phyloP scores from a whole-genome alignment of 2,329 filamentous ascomycete species.

The Elsinoe fawcettii region DNA sequence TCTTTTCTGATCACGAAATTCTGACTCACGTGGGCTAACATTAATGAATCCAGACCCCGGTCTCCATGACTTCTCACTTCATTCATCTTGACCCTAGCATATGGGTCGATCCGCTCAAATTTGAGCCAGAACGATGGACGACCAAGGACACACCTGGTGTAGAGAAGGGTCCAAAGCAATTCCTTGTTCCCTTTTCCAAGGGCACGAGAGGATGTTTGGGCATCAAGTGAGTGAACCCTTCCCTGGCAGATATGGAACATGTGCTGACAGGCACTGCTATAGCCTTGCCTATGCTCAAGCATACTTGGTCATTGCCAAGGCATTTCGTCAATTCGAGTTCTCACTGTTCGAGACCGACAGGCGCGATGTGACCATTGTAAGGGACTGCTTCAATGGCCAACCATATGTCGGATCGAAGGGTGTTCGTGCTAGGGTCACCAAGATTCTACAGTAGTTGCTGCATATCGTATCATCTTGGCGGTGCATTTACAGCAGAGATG shows the following conservation, averaged over 20 bases:
- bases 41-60: constrained; percentile 18
- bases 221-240: not conserved
- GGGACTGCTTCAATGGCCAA: constrained; percentile 19
- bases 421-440: constrained; percentile 19
- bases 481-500: too few species aligned
- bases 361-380: constrained; percentile 14
- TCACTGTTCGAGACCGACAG: constrained; percentile 22
- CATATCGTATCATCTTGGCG: too few species aligned
- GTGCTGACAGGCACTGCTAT: constrained; percentile 26
- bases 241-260: not conserved
- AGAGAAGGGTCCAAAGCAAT: constrained; percentile 26
- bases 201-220: constrained; percentile 12
- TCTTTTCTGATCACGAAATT: too few species aligned
- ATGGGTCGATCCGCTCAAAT: constrained; percentile 30
- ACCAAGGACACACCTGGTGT: constrained; percentile 23
- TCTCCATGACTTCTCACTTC: constrained; percentile 26
- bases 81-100: constrained; percentile 24
- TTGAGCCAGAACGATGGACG: constrained; percentile 33
- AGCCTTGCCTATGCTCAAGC: constrained; percentile 31
- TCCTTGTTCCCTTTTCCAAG: constrained; percentile 15
- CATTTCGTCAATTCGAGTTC: constrained; percentile 29
- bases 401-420: constrained; percentile 22
- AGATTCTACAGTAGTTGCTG: not conserved
- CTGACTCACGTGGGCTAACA: not conserved
- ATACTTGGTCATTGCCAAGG: constrained; percentile 27